Evolutionary conservation across 352 stramenopile genomes (phyloP).

Genomic region (Salisapilia sapeloensis): DNA sequence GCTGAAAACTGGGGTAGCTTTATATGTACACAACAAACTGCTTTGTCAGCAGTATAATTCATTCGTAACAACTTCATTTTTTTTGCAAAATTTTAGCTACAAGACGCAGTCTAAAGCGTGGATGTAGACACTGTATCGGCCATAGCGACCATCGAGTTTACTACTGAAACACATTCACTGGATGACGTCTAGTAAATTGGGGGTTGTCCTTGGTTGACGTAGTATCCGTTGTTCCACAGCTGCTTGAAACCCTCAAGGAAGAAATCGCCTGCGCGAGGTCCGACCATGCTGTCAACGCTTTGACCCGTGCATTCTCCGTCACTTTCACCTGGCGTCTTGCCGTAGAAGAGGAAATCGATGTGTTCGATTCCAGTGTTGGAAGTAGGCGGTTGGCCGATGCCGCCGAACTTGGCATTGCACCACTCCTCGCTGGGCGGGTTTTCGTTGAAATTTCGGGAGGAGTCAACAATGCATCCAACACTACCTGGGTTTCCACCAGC

Average conservation of each 20-base stretch:
- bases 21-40: too few relatives aligned
- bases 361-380: slow-evolving; percentile 10
- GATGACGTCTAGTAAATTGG: too few relatives aligned
- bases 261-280: slow-evolving; percentile 22
- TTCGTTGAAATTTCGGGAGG: slow-evolving; percentile 12
- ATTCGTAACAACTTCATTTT: too few relatives aligned
- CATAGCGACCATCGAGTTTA: too few relatives aligned
- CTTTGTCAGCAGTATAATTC: too few relatives aligned
- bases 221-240: slow-evolving; percentile 33
- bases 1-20: too few relatives aligned
- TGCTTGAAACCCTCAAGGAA: slow-evolving; percentile 26
- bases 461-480: slow-evolving; percentile 24
- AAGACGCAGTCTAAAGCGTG: too few relatives aligned
- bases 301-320: slow-evolving; percentile 18
- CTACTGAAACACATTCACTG: too few relatives aligned
- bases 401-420: slow-evolving; percentile 19
- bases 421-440: slow-evolving; percentile 9
- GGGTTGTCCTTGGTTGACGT: slow-evolving; percentile 1
- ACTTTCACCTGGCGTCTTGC: slow-evolving; percentile 25
- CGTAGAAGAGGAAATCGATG: slow-evolving; percentile 19
- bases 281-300: slow-evolving; percentile 11
- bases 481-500: too few relatives aligned
- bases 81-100: too few relatives aligned
- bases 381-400: slow-evolving; percentile 17
- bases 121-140: too few relatives aligned